Evolutionary conservation across 805 yeast species (phyloP), one percentile per base, ranked within the genome.

Genomic region (Maudiozyma saulgeensis): DNA sequence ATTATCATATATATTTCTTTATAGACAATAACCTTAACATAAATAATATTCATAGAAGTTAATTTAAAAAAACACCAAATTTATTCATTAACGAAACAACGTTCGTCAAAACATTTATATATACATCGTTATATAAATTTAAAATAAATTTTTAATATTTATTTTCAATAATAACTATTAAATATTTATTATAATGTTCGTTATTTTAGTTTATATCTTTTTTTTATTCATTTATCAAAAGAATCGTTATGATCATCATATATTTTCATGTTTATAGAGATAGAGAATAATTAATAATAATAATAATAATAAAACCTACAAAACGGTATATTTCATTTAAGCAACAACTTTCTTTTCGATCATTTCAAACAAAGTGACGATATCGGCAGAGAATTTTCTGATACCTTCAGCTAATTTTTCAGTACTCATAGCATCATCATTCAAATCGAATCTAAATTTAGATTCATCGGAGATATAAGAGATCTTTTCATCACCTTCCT

Each of bases 351-450:
- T 81, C 63, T 75, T 69, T 68, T 80, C 81, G 69, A 84, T 78
- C 67, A 80, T 74, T 51, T 77, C 72, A 70, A 81, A 72, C 68
- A 91, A 80, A 50, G 96, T 85, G 62, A 75, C 81, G 64, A 95
- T 83, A 70, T 91, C 99, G 71, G 86, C 90, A 63, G 96, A 86
- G 73, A 91, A 91, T 71, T 82, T 81, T 79, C 97, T 86, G 75
- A 91, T 91, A 81, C 99, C 99, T 69, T 91, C 96, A 63, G 96
- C 73, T 68, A 91, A 81, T 78, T 91, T 91, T 78, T 91, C 97
- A 61, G 96, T 87, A 63, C 96, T 93, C 98, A 91, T 91, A 56
- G 95, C 91, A 68, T 91, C 98, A 72, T 91, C 95, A 74, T 91
- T 91, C 61, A 91, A 76, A 53, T 74, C 77, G 77, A 81, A 87